Conservation (phyloP, 257 asterid species). For the Solanum pimpinellifolium region DNA sequence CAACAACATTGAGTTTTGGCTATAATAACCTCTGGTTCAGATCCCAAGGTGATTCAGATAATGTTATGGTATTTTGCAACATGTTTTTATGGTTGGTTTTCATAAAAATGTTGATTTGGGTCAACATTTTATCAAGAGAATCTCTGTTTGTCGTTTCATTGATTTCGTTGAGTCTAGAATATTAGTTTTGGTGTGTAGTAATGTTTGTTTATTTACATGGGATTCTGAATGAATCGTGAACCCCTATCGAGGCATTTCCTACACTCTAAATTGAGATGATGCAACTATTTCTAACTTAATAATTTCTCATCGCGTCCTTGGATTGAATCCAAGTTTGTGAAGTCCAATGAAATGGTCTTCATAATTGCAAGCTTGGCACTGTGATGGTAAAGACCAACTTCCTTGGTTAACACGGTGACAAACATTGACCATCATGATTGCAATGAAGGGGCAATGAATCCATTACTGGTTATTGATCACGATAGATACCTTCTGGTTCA, state of each 20-base stretch:
- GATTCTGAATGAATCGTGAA: too few relatives aligned
- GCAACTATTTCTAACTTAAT: too few relatives aligned
- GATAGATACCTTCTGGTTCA: too few relatives aligned
- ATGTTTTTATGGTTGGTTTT: background rate
- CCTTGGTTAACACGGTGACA: too few relatives aligned
- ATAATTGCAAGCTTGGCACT: background rate
- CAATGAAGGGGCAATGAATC: background rate
- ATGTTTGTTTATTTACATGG: too few relatives aligned
- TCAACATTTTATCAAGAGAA: background rate
- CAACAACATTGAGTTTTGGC: background rate
- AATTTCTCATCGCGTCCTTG: accelerated
- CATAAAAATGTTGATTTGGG: background rate
- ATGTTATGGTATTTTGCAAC: too few relatives aligned
- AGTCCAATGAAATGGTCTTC: background rate
- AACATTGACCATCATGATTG: background rate
- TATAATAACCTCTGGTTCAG: background rate
- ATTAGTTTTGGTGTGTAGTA: background rate
- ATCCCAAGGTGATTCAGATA: background rate
- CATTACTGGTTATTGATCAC: background rate
- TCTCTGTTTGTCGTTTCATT: background rate
- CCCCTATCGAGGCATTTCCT: too few relatives aligned
- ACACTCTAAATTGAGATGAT: too few relatives aligned
- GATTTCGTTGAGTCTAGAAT: background rate
- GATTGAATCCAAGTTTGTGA: background rate
- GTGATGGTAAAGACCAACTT: background rate